A percentile compares a stretch with the other conserved stretches of the same genome.
Evolutionary conservation across 1,139 yeast species (phyloP).

Genomic region (Debaryomyces fabryi): DNA sequence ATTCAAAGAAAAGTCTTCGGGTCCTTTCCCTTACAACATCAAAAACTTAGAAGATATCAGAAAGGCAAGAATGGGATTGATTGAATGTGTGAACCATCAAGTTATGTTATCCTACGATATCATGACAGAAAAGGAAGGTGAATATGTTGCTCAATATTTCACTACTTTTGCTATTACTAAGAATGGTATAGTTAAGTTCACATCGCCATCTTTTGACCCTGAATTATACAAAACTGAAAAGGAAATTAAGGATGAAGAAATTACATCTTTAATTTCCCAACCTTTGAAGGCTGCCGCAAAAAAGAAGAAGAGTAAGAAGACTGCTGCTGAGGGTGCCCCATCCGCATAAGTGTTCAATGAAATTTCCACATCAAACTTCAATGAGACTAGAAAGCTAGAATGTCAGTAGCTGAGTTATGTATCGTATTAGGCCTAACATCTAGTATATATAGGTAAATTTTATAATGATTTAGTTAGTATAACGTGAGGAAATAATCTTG

Average conservation of each 20-base stretch:
- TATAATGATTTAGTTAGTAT: not conserved
- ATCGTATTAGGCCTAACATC: not conserved
- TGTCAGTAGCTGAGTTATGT: not conserved
- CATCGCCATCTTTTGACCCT: constrained; percentile 59
- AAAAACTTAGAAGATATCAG: constrained; percentile 69
- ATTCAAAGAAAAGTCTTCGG: constrained; percentile 62
- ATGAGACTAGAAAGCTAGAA: not conserved
- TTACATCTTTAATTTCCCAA: constrained; percentile 52
- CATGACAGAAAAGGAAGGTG: constrained; percentile 69
- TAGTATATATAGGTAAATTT: constrained; percentile 1
- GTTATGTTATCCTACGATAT: constrained; percentile 72
- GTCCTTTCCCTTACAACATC: constrained; percentile 73
- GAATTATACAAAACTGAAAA: constrained; percentile 59
- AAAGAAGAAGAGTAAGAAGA: constrained; percentile 49
- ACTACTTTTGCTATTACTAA: constrained; percentile 78
- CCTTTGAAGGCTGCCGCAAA: constrained; percentile 57
- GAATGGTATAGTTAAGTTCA: constrained; percentile 69
- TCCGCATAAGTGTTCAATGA: constrained; percentile 1
- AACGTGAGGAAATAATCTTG: not conserved
- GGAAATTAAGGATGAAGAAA: constrained; percentile 55
- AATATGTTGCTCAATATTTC: constrained; percentile 70
- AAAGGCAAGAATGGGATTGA: constrained; percentile 75
- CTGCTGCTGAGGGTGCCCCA: constrained; percentile 6
- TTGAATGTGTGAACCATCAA: constrained; percentile 72
- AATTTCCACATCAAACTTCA: not conserved